Conservation (phyloP, 352 stramenopile species). For the Phytopythium helicoides region DNA sequence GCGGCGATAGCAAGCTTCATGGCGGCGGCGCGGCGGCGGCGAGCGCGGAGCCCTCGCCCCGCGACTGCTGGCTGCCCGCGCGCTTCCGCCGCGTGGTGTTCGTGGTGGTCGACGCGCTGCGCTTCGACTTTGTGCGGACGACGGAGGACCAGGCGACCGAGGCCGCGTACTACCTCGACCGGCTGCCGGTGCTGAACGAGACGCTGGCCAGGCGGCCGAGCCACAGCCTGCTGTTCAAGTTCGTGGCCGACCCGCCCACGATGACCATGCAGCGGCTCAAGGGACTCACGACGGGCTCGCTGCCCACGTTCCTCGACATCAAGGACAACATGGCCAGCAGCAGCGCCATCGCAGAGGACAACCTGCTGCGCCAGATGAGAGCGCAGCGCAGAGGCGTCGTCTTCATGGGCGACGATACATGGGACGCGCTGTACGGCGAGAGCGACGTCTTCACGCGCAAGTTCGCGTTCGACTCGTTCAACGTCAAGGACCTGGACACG, state of each 20-base stretch:
- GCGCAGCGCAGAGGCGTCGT: conserved; percentile 60
- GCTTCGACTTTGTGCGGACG: conserved; percentile 93
- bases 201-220: conserved; percentile 46
- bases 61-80: conserved; percentile 67
- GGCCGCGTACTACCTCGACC: conserved; percentile 70
- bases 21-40: no score
- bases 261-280: conserved; percentile 99
- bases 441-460: conserved; percentile 82
- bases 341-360: conserved; percentile 94
- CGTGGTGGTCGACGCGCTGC: conserved; percentile 95
- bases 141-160: conserved; percentile 2
- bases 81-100: conserved; percentile 89
- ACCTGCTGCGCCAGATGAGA: conserved; percentile 90
- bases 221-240: conserved; percentile 88
- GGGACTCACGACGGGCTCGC: conserved; percentile 94
- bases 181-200: conserved; percentile 78
- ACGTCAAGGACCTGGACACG: conserved; percentile 97
- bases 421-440: conserved; percentile 92
- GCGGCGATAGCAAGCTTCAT: no score
- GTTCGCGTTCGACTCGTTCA: conserved; percentile 97
- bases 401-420: conserved; percentile 99
- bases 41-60: no score
- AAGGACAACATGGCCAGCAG: conserved; percentile 91
- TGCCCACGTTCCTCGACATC: conserved; percentile 98
- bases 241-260: conserved; percentile 97